phyloP scores from a whole-genome alignment of 1,284 basidiomycete genomes.

The Cryptococcus sp. region DNA sequence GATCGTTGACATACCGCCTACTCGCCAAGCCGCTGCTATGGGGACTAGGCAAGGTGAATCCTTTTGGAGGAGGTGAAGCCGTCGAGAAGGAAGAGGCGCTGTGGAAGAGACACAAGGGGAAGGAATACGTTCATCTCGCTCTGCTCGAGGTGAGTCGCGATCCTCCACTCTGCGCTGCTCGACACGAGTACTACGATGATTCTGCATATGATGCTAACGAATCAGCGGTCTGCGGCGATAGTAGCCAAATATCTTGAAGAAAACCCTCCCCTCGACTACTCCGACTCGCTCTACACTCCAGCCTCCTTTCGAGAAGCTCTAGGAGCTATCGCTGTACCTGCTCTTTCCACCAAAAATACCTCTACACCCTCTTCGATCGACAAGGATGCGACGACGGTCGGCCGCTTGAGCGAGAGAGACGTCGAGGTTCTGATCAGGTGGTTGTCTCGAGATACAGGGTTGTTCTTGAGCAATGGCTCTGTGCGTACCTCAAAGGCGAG shows the following conservation, averaged over 20 bases:
- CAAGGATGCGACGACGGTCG: slow-evolving; percentile 1
- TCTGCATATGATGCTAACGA: too few relatives aligned
- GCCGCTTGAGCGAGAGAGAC: slow-evolving; percentile 43
- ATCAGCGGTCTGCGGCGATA: slow-evolving; percentile 55
- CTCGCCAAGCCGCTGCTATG: slow-evolving; percentile 78
- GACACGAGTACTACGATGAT: background rate
- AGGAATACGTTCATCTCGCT: slow-evolving; percentile 64
- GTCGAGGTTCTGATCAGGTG: slow-evolving; percentile 66
- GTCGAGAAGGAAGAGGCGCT: slow-evolving; percentile 57
- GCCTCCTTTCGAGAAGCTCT: slow-evolving; percentile 62
- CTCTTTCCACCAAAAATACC: slow-evolving; percentile 9
- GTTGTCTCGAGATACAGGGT: slow-evolving; percentile 66
- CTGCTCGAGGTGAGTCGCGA: slow-evolving; percentile 38
- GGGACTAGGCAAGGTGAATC: slow-evolving; percentile 69
- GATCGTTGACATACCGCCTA: slow-evolving; percentile 64
- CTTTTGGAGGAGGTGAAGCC: slow-evolving; percentile 53
- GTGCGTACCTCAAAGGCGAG: slow-evolving; percentile 52
- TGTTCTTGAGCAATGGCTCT: slow-evolving; percentile 56
- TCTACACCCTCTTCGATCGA: slow-evolving; percentile 1
- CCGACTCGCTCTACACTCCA: slow-evolving; percentile 60
- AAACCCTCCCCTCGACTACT: slow-evolving; percentile 53
- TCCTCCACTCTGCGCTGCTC: background rate
- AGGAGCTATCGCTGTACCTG: slow-evolving; percentile 49
- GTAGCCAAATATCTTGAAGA: slow-evolving; percentile 54
- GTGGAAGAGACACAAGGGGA: slow-evolving; percentile 60